These are phyloP conservation scores for Suhomyces tanzawaensis DNA, from an alignment of 805 yeast species.

Conservation along the genomic window DNA sequence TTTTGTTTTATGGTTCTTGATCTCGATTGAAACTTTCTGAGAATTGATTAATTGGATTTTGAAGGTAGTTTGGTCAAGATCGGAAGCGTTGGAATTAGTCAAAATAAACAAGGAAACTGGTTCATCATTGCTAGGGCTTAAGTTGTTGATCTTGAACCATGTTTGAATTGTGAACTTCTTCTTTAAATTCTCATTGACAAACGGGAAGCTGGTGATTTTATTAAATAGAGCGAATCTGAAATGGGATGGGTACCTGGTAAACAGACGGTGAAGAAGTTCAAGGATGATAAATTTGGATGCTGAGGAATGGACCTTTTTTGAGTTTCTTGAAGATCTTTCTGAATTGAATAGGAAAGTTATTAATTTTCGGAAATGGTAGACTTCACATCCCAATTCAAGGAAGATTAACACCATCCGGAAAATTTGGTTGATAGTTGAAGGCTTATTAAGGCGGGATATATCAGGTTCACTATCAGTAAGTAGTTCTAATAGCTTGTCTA, in stretches of 20 bases:
- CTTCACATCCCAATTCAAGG: conserved; percentile 36
- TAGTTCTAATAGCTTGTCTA: conserved; percentile 18
- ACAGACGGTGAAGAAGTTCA: conserved; percentile 21
- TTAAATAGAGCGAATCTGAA: conserved; percentile 30
- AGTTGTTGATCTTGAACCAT: conserved; percentile 35
- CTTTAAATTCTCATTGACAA: conserved; percentile 12
- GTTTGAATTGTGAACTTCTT: conserved; percentile 35
- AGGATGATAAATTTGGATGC: conserved; percentile 16
- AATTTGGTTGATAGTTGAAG: conserved; percentile 17
- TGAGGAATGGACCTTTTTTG: neutral
- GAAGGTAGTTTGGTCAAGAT: conserved; percentile 20
- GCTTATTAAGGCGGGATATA: conserved; percentile 5
- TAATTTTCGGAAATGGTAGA: conserved; percentile 18
- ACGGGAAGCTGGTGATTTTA: conserved; percentile 21
- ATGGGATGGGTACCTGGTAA: conserved; percentile 23
- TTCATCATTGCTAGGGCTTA: conserved; percentile 9
- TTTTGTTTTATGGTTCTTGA: conserved; percentile 20
- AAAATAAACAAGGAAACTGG: conserved; percentile 23
- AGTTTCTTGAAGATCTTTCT: neutral
- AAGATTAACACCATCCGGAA: conserved; percentile 23
- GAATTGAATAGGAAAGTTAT: conserved; percentile 13
- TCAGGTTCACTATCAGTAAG: neutral
- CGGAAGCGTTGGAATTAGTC: conserved; percentile 22
- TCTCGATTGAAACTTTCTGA: conserved; percentile 30
- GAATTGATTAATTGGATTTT: conserved; percentile 28